These are phyloP conservation scores for Ottelia alismoides DNA, from an alignment of 106 monocot genomes.

Conservation along the genomic window DNA sequence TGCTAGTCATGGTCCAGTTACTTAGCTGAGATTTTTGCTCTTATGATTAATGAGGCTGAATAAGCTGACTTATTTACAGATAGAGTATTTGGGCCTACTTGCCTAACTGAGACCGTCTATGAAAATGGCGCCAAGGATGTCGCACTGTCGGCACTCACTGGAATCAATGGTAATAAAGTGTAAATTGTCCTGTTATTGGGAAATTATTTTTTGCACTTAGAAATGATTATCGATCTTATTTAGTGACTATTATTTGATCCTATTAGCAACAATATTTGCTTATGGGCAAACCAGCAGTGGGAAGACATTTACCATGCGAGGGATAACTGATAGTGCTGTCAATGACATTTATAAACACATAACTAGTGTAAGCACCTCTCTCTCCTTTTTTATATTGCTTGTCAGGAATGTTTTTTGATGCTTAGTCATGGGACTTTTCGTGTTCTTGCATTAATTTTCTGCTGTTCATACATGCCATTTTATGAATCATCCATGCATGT, in stretches of 20 bases:
- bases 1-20: slow-evolving; percentile 2
- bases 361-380: slow-evolving; percentile 45
- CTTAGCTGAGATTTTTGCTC: neutral
- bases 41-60: slow-evolving; percentile 4
- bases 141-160: slow-evolving; percentile 78
- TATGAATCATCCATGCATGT: too few species aligned
- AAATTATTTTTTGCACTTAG: too few species aligned
- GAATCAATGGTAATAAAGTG: slow-evolving; percentile 92
- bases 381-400: too few species aligned
- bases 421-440: too few species aligned
- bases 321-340: slow-evolving; percentile 82
- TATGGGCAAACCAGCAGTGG: slow-evolving; percentile 99
- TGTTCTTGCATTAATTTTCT: too few species aligned
- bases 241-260: too few species aligned
- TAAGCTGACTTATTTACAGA: slow-evolving; percentile 39
- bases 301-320: slow-evolving; percentile 91
- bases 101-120: slow-evolving; percentile 64
- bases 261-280: slow-evolving; percentile 96
- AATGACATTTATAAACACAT: slow-evolving; percentile 90
- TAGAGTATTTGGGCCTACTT: slow-evolving; percentile 77
- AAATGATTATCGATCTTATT: too few species aligned
- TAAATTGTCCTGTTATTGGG: too few species aligned
- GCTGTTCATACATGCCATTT: too few species aligned
- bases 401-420: too few species aligned
- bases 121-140: slow-evolving; percentile 90